Evolutionary conservation across 768 basidiomycete genomes (phyloP), one percentile per base, ranked within the genome.

Genomic region (Glaciozyma martinii): DNA sequence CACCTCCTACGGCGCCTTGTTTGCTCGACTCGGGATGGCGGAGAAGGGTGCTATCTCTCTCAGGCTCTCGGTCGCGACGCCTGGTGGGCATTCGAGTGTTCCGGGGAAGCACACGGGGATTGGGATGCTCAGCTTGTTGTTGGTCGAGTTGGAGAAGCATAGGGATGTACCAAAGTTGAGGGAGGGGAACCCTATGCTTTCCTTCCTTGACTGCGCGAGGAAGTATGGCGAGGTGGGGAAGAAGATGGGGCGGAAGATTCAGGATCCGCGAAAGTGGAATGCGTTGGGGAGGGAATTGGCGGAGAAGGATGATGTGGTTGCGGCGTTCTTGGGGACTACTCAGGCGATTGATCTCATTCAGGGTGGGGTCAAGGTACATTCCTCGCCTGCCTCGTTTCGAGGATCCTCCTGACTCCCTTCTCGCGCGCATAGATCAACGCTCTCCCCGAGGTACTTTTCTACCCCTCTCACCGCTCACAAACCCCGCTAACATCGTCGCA

Each of bases 11-110:
- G 76, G 76, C n/a, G 49, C 61, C 0, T 61, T 61, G 0, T 71
- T 79, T 49, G 77, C 76, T 0, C 65, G 67, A 42, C 66, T 78
- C 25, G 78, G 76, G 0, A 74, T 77, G 71, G 77, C 76, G 2
- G 78, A 78, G 66, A 79, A 79, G 74, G 90, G 90, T 15, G 83
- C 80, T 61, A 52, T 86, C 13, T 80, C 88, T 71, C 81, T 85
- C 23, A 78, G 76, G 19, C 78, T 90, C n/a, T 81, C 84, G 62
- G 83, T 92, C 12, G 77, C 80, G 19, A 79, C 85, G 0, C 79
- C 84, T 0, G 90, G 91, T 8, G 91, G 91, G 0, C 92, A 93
- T 76, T 91, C 90, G 0, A 88, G 86, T 71, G 78, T 90, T 19
- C 92, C 92, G 21, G 89, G 88, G 21, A 71, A 77, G 3, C 90